Percentiles rank a stretch among this genome's conserved stretches.
Conservation (phyloP, 805 yeast species). For the Geotrichum ghanense region DNA sequence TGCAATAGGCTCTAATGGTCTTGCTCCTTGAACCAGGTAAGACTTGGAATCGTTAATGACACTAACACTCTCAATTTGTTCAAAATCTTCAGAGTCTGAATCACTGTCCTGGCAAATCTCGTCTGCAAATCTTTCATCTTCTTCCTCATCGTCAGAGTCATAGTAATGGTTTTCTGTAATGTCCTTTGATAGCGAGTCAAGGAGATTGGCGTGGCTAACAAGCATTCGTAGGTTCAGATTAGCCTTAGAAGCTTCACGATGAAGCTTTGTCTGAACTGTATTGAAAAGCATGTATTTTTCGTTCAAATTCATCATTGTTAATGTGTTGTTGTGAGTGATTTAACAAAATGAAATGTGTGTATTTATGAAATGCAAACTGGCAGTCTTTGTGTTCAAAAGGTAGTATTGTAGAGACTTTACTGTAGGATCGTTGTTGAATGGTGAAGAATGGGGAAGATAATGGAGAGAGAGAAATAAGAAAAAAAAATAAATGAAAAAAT, state of each 20-base stretch:
- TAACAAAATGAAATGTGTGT: no score
- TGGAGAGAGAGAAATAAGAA: no score
- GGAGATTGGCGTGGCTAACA: constrained; percentile 61
- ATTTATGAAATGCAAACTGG: no score
- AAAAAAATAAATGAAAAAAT: no score
- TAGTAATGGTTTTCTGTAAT: not conserved
- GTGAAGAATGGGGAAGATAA: no score
- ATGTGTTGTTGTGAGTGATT: no score
- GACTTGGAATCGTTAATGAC: no score
- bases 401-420: no score
- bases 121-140: not conserved
- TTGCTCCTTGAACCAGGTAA: not conserved
- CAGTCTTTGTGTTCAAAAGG: no score
- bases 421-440: no score
- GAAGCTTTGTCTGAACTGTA: constrained; percentile 50
- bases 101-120: not conserved
- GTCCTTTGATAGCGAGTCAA: constrained; percentile 31
- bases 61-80: no score
- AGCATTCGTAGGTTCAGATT: constrained; percentile 46
- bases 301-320: constrained; percentile 29
- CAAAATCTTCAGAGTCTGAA: not conserved
- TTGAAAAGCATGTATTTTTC: constrained; percentile 53
- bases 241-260: constrained; percentile 46
- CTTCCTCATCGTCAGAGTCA: not conserved
- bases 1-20: not conserved